Evolutionary conservation across 768 basidiomycete species (phyloP).

Genomic region (Pleurotus djamor): DNA sequence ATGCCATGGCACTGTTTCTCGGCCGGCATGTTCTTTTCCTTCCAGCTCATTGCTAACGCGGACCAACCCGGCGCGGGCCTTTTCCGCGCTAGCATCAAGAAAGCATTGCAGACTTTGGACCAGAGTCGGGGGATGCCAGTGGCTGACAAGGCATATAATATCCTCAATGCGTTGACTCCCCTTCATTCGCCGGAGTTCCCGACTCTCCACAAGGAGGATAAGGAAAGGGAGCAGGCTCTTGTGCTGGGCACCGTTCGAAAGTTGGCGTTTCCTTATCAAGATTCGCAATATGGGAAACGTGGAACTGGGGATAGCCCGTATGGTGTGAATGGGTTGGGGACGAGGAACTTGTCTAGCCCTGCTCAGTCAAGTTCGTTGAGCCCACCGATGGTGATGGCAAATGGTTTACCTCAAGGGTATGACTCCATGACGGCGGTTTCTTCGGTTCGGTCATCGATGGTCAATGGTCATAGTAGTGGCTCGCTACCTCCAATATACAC

Average conservation of each 20-base stretch:
- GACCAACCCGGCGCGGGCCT: constrained; percentile 77
- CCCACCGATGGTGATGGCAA: constrained; percentile 41
- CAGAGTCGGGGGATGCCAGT: constrained; percentile 62
- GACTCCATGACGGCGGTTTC: constrained; percentile 17
- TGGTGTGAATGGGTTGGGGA: constrained; percentile 37
- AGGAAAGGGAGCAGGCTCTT: constrained; percentile 58
- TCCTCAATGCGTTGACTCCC: constrained; percentile 69
- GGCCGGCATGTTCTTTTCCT: constrained; percentile 90
- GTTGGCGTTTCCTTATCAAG: constrained; percentile 81
- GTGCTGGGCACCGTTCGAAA: constrained; percentile 69
- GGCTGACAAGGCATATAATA: constrained; percentile 73
- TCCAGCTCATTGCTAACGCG: constrained; percentile 78
- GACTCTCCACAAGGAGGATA: constrained; percentile 40
- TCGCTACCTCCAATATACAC: constrained; percentile 1
- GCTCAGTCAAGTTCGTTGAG: constrained; percentile 59
- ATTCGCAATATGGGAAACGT: constrained; percentile 37
- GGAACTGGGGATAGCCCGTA: constrained; percentile 16
- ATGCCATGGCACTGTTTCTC: constrained; percentile 83
- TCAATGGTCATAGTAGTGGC: constrained; percentile 9
- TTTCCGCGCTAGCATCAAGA: constrained; percentile 74
- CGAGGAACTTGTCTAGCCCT: constrained; percentile 43
- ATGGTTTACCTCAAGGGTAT: constrained; percentile 33
- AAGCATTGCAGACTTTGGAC: constrained; percentile 64
- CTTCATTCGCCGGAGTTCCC: constrained; percentile 69
- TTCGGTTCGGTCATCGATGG: constrained; percentile 19